Evolutionary conservation across 805 yeast genomes (phyloP).

Genomic region (Nakazawaea ishiwadae): DNA sequence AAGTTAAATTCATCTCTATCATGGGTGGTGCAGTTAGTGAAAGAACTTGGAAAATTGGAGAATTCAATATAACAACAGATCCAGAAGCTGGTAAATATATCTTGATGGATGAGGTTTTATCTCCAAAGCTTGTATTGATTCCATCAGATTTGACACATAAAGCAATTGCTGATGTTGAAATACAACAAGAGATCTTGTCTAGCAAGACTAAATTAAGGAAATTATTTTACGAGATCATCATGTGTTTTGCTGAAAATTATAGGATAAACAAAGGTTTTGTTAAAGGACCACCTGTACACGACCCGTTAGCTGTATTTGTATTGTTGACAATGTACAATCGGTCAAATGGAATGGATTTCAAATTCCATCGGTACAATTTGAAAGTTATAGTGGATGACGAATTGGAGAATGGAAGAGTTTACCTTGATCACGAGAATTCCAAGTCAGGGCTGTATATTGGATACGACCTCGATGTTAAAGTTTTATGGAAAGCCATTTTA

Average conservation of each 20-base stretch:
- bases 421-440: conserved; percentile 13
- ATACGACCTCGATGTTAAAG: conserved; percentile 29
- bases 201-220: conserved; percentile 41
- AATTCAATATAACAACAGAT: conserved; percentile 73
- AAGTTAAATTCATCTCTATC: conserved; percentile 51
- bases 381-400: conserved; percentile 20
- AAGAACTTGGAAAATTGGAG: conserved; percentile 35
- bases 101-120: conserved; percentile 39
- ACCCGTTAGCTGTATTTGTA: conserved; percentile 67
- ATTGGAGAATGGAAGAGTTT: conserved; percentile 21
- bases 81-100: conserved; percentile 67
- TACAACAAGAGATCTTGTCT: conserved; percentile 33
- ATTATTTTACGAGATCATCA: conserved; percentile 47
- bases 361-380: conserved; percentile 16
- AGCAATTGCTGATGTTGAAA: conserved; percentile 45
- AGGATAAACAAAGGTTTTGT: conserved; percentile 35
- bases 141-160: conserved; percentile 72
- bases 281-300: conserved; percentile 75
- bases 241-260: conserved; percentile 44
- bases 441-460: conserved; percentile 33
- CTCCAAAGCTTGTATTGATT: conserved; percentile 44
- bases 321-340: conserved; percentile 40
- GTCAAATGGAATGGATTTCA: conserved; percentile 16
- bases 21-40: conserved; percentile 68
- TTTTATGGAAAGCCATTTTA: conserved; percentile 43